Base-by-base conservation (phyloP, 345 rosid genomes). In the Salix exigua region DNA sequence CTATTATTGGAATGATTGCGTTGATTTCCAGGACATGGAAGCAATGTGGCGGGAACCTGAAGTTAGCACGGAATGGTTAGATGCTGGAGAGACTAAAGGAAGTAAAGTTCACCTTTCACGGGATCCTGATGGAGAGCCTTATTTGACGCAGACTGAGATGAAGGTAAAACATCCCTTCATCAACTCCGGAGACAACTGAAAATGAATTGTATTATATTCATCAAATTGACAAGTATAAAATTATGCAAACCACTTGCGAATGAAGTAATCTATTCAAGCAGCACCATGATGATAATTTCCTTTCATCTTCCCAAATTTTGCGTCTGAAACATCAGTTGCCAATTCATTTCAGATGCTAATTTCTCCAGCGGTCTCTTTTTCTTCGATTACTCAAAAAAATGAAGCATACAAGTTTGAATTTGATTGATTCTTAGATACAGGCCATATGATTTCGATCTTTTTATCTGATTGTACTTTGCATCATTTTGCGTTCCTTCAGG, bases 41-140 rank as follows among this genome's bases (percentile, higher is more conserved):
- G 93, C 86, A 66, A 91, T 96, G 99, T 93, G 98, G 99, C 60
- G 78, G 80, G 85, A 87, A 67, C 90, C 91, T 77, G 90, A 88
- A 19, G 94, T 96, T 48, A 83, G 87, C 72, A 83, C 82, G 66
- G 97, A 96, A 79, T 96, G 99, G 99, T 46, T 89, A 71, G 89
- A 86, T 69, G 97, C 88, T 77, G 98, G 99, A 61, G 99, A 96
- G 85, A 80, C 88, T 63, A 81, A 61, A 85, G 98, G 90, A 16
- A 91, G 91, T 70, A 93, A 87, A 78, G 91, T 96, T 85, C 96
- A 91, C 70, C 86, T 96, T 73, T 96, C 99, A 12, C 85, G 96
- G 78, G 99, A 96, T 91, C 96, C 97, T 60, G 97, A 92, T 75
- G 99, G 99, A 2, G 89, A 96, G 75, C 86, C 93, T 73, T 96